These are phyloP conservation scores for Fusarium sp. DNA, from an alignment of 2,329 filamentous ascomycete species.

Conservation along the genomic window DNA sequence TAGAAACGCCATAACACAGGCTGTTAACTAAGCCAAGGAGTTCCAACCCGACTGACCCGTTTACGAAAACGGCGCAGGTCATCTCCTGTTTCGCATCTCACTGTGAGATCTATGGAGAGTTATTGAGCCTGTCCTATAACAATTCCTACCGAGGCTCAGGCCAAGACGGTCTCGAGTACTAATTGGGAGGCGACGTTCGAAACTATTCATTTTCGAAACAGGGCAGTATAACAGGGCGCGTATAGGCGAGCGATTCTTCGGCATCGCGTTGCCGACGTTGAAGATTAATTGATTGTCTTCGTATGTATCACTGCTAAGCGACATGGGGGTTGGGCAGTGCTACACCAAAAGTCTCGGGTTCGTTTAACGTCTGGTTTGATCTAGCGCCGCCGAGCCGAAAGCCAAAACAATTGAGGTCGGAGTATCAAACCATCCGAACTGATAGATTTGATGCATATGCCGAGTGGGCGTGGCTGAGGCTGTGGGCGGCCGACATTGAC, in stretches of 20 bases:
- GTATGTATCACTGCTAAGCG: background rate
- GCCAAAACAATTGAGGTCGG: conserved; percentile 25
- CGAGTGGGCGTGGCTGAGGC: conserved; percentile 28
- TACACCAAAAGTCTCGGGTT: conserved; percentile 23
- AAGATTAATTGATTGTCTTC: background rate
- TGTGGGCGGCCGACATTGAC: conserved; percentile 26
- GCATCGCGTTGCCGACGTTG: conserved; percentile 15
- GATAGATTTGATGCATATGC: conserved; percentile 3
- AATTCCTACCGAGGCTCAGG: background rate
- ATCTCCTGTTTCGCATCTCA: conserved; percentile 3
- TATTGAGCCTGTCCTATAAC: background rate
- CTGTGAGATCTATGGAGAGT: background rate
- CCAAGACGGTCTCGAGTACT: background rate
- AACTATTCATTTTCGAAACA: conserved; percentile 9
- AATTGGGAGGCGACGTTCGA: background rate
- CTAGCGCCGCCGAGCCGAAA: conserved; percentile 20
- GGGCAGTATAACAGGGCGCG: background rate
- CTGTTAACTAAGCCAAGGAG: conserved; percentile 5
- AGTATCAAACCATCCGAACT: conserved; percentile 32
- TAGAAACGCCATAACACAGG: conserved; percentile 2
- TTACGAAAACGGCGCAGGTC: background rate
- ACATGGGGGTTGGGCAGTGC: background rate
- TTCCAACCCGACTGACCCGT: background rate
- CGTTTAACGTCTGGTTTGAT: conserved; percentile 19
- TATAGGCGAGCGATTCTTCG: background rate